Evolutionary conservation across 331 rosid genomes (phyloP).

Genomic region (Acacia concinna): DNA sequence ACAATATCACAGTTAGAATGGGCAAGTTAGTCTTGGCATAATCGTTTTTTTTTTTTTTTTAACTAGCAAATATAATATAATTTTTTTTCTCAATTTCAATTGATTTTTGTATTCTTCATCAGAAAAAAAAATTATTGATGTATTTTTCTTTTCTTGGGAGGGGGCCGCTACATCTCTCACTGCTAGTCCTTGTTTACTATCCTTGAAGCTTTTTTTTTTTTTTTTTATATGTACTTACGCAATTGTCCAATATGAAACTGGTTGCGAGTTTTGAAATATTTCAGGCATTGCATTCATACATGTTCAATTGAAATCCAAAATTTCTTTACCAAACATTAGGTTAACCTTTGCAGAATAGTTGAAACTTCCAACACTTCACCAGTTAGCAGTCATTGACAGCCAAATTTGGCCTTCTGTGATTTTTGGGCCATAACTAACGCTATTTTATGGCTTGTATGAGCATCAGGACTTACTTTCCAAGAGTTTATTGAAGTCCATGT

Average conservation of each 20-base stretch:
- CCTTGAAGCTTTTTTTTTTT: no score
- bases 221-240: not conserved
- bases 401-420: not conserved
- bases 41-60: no score
- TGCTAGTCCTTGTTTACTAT: not conserved
- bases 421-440: constrained; percentile 17
- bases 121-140: no score
- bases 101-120: no score
- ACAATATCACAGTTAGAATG: no score
- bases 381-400: not conserved
- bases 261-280: not conserved
- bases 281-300: not conserved
- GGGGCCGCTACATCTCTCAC: not conserved
- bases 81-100: no score
- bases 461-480: constrained; percentile 69
- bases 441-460: constrained; percentile 22
- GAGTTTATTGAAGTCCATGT: constrained; percentile 77
- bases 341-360: not conserved
- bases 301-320: not conserved
- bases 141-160: no score
- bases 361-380: not conserved
- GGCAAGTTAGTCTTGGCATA: no score
- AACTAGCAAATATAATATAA: no score
- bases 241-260: not conserved
- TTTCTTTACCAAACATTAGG: no score